phyloP scores from a whole-genome alignment of 2,329 filamentous ascomycete species.

The Hirsutella thompsonii region DNA sequence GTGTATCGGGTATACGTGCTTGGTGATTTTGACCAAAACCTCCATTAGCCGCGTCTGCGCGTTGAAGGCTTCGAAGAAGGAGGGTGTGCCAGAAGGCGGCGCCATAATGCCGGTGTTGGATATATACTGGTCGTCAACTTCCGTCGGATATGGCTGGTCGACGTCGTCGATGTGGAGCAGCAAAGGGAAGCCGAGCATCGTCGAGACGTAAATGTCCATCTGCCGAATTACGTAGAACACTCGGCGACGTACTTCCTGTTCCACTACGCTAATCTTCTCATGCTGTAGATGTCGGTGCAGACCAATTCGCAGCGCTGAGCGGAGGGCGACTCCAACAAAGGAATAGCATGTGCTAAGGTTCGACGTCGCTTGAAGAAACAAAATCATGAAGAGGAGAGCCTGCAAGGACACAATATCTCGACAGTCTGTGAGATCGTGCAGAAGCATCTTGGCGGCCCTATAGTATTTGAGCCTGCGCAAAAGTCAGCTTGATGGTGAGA shows the following conservation, averaged over 20 bases:
- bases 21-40: slow-evolving; percentile 52
- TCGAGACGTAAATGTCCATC: slow-evolving; percentile 59
- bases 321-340: slow-evolving; percentile 65
- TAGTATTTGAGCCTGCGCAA: slow-evolving; percentile 58
- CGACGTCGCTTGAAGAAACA: slow-evolving; percentile 69
- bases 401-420: slow-evolving; percentile 64
- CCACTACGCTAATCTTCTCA: slow-evolving; percentile 47
- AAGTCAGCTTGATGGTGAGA: background rate
- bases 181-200: slow-evolving; percentile 52
- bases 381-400: slow-evolving; percentile 64
- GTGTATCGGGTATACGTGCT: slow-evolving; percentile 53
- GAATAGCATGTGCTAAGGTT: slow-evolving; percentile 71
- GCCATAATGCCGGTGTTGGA: slow-evolving; percentile 42
- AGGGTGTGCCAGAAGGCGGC: slow-evolving; percentile 42
- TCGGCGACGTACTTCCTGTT: slow-evolving; percentile 49
- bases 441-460: slow-evolving; percentile 49
- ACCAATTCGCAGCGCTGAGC: slow-evolving; percentile 64
- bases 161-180: slow-evolving; percentile 52
- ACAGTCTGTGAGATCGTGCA: slow-evolving; percentile 55
- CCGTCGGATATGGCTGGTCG: slow-evolving; percentile 51
- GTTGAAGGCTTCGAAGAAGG: slow-evolving; percentile 52
- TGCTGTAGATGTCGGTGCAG: slow-evolving; percentile 61
- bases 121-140: slow-evolving; percentile 56
- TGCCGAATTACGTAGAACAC: slow-evolving; percentile 58
- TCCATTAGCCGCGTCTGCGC: slow-evolving; percentile 51